Base-by-base conservation (phyloP, 2,329 filamentous ascomycete genomes). In the Fusarium metavorans region DNA sequence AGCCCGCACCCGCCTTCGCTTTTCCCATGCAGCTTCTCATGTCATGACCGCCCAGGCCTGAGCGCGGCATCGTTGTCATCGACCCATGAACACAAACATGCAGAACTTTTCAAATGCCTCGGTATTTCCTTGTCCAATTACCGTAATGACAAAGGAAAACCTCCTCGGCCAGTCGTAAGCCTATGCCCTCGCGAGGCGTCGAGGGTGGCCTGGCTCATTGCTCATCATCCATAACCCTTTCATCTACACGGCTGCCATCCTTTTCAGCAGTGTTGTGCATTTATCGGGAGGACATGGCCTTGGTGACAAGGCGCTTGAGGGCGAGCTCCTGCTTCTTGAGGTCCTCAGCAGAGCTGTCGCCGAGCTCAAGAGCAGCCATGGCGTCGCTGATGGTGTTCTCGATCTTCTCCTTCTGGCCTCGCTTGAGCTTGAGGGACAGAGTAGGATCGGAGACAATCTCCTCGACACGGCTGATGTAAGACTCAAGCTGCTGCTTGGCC, bases 281-380 rank as follows among this genome's bases (percentile, higher is more conserved):
- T 92, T 95, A 97, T 87, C 94, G 92, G 83, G 94, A 95, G 77
- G 94, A 92, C 94, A 97, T 97, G 81, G 94, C 95, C 93, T 98
- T 99, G 87, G 97, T 99, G 81, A 99, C 95, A 80, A 97, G 91
- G 83, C 97, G 91, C 95, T 98, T 99, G 77, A 99, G 91, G 72
- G 95, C 95, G 78, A 99, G 90, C 91, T 99, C 97, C 93, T 98
- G 97, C 95, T 98, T 98, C 94, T 97, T 98, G 80, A 99, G 90
- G 84, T 99, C 97, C 80, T 99, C 97, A 72, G 95, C 94, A 74
- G 88, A 87, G 67, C 94, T 94, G 80, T 99, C 97, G 86, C 96
- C 94, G 82, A 99, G 88, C 92, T 99, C 97, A 76, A 99, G 94
- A 87, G 97, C 93, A 76, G 92, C 94, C 97, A 99, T 98, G 80